Evolutionary conservation across 1,284 basidiomycete genomes (phyloP).

Genomic region (Leccinum ponderosum): DNA sequence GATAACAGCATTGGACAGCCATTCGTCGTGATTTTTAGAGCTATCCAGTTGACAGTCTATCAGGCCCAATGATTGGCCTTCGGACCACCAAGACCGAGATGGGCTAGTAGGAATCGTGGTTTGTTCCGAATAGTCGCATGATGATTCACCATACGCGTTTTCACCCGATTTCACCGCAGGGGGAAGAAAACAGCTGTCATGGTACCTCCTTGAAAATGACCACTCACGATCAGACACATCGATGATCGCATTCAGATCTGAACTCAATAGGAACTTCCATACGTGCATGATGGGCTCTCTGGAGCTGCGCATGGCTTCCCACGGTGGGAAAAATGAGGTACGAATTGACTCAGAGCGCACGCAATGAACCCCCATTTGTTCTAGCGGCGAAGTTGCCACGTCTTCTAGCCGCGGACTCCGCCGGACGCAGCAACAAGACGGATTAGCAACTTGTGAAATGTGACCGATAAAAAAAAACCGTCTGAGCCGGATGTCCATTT

Average conservation of each 20-base stretch:
- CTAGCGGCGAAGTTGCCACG: not conserved
- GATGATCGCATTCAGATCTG: slow-evolving; percentile 2
- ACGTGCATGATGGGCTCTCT: not conserved
- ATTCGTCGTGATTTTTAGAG: slow-evolving; percentile 1
- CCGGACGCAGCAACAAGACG: not conserved
- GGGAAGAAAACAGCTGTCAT: not conserved
- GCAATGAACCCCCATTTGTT: not conserved
- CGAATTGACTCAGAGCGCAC: slow-evolving; percentile 5
- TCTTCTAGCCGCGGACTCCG: slow-evolving; percentile 12
- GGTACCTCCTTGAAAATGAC: not conserved
- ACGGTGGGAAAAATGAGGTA: not conserved
- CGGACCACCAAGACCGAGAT: slow-evolving; percentile 13
- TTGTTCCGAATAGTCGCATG: not conserved
- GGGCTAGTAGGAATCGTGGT: slow-evolving; percentile 11
- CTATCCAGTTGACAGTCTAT: not conserved
- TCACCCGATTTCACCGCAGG: slow-evolving; percentile 1
- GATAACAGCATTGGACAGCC: slow-evolving; percentile 9
- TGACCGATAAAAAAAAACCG: not conserved
- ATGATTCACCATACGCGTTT: slow-evolving; percentile 12
- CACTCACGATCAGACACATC: not conserved
- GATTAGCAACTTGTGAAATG: slow-evolving; percentile 1
- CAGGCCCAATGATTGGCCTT: not conserved
- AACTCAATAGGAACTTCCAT: not conserved
- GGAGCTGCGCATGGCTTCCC: not conserved
- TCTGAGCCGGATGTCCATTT: slow-evolving; percentile 1